phyloP scores from a whole-genome alignment of 2,329 filamentous ascomycete genomes.

The Monilinia fructigena region DNA sequence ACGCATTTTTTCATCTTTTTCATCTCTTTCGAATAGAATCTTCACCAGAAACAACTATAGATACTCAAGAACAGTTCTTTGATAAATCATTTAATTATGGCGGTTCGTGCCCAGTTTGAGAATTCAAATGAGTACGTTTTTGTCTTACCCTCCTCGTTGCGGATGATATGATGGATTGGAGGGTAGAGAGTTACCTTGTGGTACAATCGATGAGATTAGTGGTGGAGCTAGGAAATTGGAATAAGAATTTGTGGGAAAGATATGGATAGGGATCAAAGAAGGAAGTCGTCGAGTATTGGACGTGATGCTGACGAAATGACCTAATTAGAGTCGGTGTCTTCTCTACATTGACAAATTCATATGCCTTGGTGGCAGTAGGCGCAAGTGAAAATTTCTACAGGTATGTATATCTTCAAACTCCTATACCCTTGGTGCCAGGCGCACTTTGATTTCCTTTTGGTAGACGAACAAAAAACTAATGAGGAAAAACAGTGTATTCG shows the following conservation, averaged over 20 bases:
- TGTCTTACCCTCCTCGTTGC: slow-evolving; percentile 26
- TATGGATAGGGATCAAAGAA: not conserved
- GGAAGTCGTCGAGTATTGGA: not conserved
- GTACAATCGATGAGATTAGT: slow-evolving; percentile 1
- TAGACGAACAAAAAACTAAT: slow-evolving; percentile 12
- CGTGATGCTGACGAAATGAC: not conserved
- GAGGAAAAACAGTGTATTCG: slow-evolving; percentile 67
- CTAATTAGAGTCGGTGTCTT: slow-evolving; percentile 84
- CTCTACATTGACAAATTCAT: slow-evolving; percentile 93
- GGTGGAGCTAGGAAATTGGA: not conserved
- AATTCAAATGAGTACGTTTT: slow-evolving; percentile 81
- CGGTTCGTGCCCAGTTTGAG: slow-evolving; percentile 75
- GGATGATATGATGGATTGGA: slow-evolving; percentile 3
- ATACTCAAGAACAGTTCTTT: not conserved
- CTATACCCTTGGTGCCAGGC: not conserved
- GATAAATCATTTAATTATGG: slow-evolving; percentile 49
- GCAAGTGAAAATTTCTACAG: slow-evolving; percentile 99
- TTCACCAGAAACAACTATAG: not conserved
- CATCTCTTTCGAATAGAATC: not conserved
- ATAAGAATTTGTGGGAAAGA: not conserved
- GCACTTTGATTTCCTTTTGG: not conserved
- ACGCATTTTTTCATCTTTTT: not conserved
- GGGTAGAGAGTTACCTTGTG: not conserved
- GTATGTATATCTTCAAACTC: slow-evolving; percentile 44
- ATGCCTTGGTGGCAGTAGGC: slow-evolving; percentile 89